Evolutionary conservation across 495 filamentous ascomycete genomes (phyloP).

Genomic region (Massariosphaeria phaeospora): DNA sequence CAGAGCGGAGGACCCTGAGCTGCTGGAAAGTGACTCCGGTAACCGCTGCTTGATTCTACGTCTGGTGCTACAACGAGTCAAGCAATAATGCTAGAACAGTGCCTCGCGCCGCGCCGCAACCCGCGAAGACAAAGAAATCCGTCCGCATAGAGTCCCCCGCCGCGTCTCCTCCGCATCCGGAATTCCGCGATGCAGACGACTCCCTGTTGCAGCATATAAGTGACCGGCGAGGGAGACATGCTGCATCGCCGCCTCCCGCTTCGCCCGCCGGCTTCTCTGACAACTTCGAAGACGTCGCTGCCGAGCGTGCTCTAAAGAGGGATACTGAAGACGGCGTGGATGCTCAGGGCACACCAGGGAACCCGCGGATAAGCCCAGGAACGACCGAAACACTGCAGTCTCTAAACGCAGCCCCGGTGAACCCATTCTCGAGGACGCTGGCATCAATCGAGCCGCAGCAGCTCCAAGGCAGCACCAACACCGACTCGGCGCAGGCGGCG

Average conservation of each 20-base stretch:
- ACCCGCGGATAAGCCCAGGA: slow-evolving; percentile 25
- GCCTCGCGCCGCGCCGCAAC: slow-evolving; percentile 6
- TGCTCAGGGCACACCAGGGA: slow-evolving; percentile 19
- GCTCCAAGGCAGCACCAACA: slow-evolving; percentile 2
- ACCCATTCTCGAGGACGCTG: slow-evolving; percentile 39
- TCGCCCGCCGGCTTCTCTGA: slow-evolving; percentile 20
- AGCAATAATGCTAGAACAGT: slow-evolving; percentile 27
- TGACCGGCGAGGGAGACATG: neutral
- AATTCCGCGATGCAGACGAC: slow-evolving; percentile 11
- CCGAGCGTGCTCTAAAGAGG: slow-evolving; percentile 4
- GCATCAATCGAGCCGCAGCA: slow-evolving; percentile 36
- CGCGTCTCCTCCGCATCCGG: slow-evolving; percentile 24
- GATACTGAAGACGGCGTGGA: slow-evolving; percentile 10
- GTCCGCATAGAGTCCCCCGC: slow-evolving; percentile 33
- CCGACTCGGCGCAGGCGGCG: neutral
- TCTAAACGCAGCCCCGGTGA: slow-evolving; percentile 15
- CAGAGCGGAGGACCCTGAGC: slow-evolving; percentile 7
- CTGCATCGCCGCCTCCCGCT: slow-evolving; percentile 1
- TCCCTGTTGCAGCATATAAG: slow-evolving; percentile 1
- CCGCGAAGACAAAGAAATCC: slow-evolving; percentile 30
- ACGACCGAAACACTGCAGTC: neutral
- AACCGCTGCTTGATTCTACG: neutral
- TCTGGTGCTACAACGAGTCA: slow-evolving; percentile 2
- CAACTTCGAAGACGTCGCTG: slow-evolving; percentile 12
- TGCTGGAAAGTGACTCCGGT: slow-evolving; percentile 23